Evolutionary conservation across 805 yeast genomes (phyloP), one percentile per base, ranked within the genome.

Genomic region (Torulaspora indica): DNA sequence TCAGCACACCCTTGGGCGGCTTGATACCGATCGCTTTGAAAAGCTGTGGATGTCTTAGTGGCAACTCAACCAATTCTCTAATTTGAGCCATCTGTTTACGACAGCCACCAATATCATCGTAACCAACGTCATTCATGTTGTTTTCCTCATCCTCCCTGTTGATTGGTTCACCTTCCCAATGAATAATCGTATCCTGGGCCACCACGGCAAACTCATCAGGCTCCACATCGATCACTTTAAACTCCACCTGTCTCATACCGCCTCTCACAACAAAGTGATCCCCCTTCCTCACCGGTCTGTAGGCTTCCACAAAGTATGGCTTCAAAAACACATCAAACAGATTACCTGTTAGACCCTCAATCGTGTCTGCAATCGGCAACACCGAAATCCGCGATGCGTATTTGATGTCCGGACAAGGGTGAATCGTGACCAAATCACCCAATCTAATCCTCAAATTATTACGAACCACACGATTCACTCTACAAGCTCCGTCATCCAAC

Each of bases 71-170:
- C 74, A 93, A 77, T 73, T 93, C 98, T 73, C 98, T 83, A 64
- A 93, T 91, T 73, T 93, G 98, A 35, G 98, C 98, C 95, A 93
- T 90, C 73, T 93, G 98, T 72, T 91, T 93, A 72, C 96, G 85
- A 72, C 96, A 89, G 42, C 98, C 98, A 69, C 98, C 98, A 66
- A 93, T 91, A 60, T 93, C 98, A 67, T 93, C 98, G 67, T 93
- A 93, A 58, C 98, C 98, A 48, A 93, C 98, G 54, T 93, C 98
- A 60, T 85, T 89, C 69, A 93, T 77, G 68, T 85, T 91, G 69
- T 88, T 89, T 72, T 93, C 98, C 70, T 91, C 98, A 62, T 90
- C 98, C 71, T 90, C 98, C 67, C 98, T 82, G 35, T 48, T 48
- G 25, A 93, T 91, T 63, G 98, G 97, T 60, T 93, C 98, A 64